Conservation (phyloP, 2,329 filamentous ascomycete species). For the Aspergillus felis region DNA sequence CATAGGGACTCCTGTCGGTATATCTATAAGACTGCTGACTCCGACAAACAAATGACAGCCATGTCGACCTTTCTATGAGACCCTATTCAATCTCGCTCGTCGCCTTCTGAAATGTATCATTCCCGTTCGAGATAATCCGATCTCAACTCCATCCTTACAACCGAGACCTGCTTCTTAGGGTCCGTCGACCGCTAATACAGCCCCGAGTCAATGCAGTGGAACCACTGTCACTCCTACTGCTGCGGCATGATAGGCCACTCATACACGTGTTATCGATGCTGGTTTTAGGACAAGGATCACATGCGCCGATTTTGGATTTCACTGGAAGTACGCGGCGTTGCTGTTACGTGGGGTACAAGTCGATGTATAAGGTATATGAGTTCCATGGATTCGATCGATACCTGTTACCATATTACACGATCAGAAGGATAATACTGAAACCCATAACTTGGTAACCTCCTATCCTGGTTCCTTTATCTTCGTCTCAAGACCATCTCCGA, state of each 20-base stretch:
- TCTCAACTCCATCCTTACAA: too few relatives aligned
- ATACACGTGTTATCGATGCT: background rate
- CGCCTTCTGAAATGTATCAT: too few relatives aligned
- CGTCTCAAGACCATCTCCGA: background rate
- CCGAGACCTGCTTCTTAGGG: too few relatives aligned
- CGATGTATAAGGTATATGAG: background rate
- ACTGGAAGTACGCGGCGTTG: background rate
- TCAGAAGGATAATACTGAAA: background rate
- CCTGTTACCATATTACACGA: background rate
- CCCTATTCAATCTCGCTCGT: too few relatives aligned
- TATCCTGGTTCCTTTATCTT: background rate
- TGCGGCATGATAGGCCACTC: constrained; percentile 3
- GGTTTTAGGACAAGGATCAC: background rate
- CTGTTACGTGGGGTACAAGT: background rate
- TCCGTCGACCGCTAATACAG: background rate
- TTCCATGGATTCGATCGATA: background rate
- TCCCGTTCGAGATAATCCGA: too few relatives aligned
- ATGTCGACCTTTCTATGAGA: too few relatives aligned
- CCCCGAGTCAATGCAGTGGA: constrained; percentile 8
- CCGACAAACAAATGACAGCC: too few relatives aligned
- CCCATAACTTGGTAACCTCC: background rate
- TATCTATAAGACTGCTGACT: too few relatives aligned
- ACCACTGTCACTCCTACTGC: constrained; percentile 3
- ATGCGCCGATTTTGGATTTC: background rate
- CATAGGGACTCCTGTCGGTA: too few relatives aligned